Base-by-base conservation (phyloP, 1,284 basidiomycete species). In the Cutaneotrichosporon cyanovorans region DNA sequence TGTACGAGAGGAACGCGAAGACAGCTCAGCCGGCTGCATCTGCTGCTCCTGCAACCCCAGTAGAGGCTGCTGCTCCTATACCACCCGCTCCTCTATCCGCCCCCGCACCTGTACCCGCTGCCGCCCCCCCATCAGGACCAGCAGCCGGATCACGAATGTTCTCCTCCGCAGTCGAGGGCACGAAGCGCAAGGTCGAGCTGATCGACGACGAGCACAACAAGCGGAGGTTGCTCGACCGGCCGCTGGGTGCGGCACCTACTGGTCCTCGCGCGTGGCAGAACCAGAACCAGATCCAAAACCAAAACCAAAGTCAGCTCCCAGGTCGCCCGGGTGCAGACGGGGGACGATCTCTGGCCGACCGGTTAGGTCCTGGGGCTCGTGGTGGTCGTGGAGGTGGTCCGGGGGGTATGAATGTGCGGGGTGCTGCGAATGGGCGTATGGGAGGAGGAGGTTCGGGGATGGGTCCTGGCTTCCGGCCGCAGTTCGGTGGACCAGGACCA, bases 381-480 rank as follows among this genome's bases (percentile, higher is more conserved):
- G 25, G 25, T 12, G 25, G 25, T 31, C 54, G 42, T 20, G 56
- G 48, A 20, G 55, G 50, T 44, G 48, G 22, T 28, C 48, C 18
- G 25, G 57, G 51, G 21, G 58, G 51, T 28, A 47, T 55, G 56
- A 49, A 40, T 32, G 45, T 53, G 3, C 45, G 56, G 14, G 62
- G 62, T 18, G 41, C 49, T 28, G 53, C 46, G 15, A 42, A 45
- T 30, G 45, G 51, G 5, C 42, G 45, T 15, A 41, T 28, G 25
- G 25, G 25, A 28, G 25, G 25, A 28, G 25, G 25, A 28, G 25
- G 25, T 7, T 12, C 25, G 32, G 42, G 42, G 19, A 56, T 55
- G 37, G 51, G 55, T n/a, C 48, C 46, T 15, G 40, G 45, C 5
- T 32, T 32, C 23, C 30, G 43, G 14, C 43, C 43, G 5, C 37